These are phyloP conservation scores for Wickerhamiella nectarea DNA, from an alignment of 805 yeast genomes.

Conservation along the genomic window DNA sequence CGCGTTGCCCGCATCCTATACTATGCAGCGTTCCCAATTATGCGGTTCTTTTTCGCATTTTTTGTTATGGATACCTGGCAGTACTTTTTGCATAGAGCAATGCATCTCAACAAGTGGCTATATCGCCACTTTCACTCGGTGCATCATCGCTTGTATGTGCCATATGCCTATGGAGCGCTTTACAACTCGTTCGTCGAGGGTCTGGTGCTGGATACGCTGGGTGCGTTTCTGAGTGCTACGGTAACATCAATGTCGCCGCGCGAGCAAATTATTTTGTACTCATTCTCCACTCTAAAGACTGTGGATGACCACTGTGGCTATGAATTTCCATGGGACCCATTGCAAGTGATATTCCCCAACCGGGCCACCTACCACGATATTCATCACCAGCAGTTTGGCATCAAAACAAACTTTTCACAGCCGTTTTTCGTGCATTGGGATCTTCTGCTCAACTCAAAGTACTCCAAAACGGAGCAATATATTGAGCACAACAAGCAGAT, in stretches of 20 bases:
- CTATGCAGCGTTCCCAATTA: slow-evolving; percentile 46
- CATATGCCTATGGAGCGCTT: slow-evolving; percentile 92
- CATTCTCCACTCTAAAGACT: slow-evolving; percentile 88
- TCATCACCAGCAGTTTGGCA: slow-evolving; percentile 93
- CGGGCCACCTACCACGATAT: slow-evolving; percentile 93
- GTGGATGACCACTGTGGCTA: slow-evolving; percentile 99
- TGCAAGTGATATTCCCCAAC: slow-evolving; percentile 86
- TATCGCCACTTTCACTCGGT: slow-evolving; percentile 82
- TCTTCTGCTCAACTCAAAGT: slow-evolving; percentile 52
- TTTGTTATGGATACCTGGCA: slow-evolving; percentile 89
- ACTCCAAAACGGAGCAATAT: slow-evolving; percentile 51
- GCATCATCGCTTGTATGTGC: slow-evolving; percentile 88
- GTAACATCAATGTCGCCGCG: slow-evolving; percentile 54
- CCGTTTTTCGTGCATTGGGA: slow-evolving; percentile 98
- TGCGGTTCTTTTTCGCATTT: slow-evolving; percentile 51
- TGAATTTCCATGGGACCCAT: slow-evolving; percentile 77
- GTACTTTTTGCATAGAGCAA: slow-evolving; percentile 70
- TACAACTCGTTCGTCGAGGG: slow-evolving; percentile 94
- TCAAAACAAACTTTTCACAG: slow-evolving; percentile 84
- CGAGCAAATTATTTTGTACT: slow-evolving; percentile 59
- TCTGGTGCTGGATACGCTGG: slow-evolving; percentile 76
- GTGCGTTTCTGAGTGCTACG: slow-evolving; percentile 73
- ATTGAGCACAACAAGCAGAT: slow-evolving; percentile 50
- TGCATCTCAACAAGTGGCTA: slow-evolving; percentile 70
- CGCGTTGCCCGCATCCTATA: slow-evolving; percentile 38